Conservation (phyloP, 495 filamentous ascomycete genomes). For the Neurospora terricola region DNA sequence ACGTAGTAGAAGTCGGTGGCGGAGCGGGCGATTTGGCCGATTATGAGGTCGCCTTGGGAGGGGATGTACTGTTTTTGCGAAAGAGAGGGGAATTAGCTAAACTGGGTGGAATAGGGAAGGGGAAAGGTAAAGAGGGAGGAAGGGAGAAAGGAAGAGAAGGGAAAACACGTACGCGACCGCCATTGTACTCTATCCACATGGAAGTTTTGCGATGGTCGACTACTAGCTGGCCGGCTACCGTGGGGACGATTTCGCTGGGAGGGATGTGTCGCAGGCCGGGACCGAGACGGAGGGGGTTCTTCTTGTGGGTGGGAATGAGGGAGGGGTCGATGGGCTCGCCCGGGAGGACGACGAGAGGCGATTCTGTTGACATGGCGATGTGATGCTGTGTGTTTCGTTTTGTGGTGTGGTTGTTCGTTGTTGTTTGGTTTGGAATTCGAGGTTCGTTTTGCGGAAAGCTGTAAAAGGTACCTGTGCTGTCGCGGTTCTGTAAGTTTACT, state of each 20-base stretch:
- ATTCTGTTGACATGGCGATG: conserved; percentile 38
- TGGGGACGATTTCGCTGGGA: conserved; percentile 59
- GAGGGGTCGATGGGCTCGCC: conserved; percentile 62
- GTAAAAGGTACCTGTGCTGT: neutral
- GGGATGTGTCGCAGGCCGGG: conserved; percentile 71
- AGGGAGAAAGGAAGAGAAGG: neutral
- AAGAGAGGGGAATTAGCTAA: neutral
- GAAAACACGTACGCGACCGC: conserved; percentile 45
- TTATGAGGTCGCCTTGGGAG: conserved; percentile 64
- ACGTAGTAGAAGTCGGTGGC: conserved; percentile 64
- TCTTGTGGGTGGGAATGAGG: conserved; percentile 53
- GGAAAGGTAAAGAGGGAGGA: neutral
- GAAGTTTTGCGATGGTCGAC: conserved; percentile 70
- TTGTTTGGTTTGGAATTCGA: neutral
- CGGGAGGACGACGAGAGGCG: conserved; percentile 53
- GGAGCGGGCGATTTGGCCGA: conserved; percentile 71
- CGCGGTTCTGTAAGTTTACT: neutral
- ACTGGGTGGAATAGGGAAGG: neutral
- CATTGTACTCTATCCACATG: conserved; percentile 63
- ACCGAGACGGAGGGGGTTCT: conserved; percentile 67
- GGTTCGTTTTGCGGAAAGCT: neutral
- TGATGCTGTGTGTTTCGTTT: neutral
- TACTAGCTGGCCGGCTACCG: conserved; percentile 67
- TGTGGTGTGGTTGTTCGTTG: conserved; percentile 1
- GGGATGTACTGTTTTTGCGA: conserved; percentile 62